Percentiles rank a stretch among this genome's conserved stretches.
Evolutionary conservation across 352 stramenopile genomes (phyloP).

Genomic region (Achlya hypogyna): DNA sequence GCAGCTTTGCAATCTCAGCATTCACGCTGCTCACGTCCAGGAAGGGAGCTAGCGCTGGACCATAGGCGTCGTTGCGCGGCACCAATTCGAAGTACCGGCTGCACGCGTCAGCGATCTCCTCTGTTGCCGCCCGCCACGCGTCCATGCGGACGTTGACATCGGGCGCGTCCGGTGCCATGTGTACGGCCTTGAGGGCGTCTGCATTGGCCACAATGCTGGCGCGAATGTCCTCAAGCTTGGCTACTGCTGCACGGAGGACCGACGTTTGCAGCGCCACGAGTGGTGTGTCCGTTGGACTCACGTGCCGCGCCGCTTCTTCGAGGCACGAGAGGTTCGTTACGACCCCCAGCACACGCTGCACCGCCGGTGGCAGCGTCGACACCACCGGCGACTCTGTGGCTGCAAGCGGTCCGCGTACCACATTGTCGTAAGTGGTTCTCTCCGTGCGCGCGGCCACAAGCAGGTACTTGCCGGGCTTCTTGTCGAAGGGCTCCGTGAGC

Average conservation of each 20-base stretch:
- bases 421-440: slow-evolving; percentile 40
- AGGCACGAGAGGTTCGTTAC: too few relatives aligned
- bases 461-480: slow-evolving; percentile 65
- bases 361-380: slow-evolving; percentile 27
- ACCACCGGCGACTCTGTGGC: slow-evolving; percentile 27
- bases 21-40: slow-evolving; percentile 48
- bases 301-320: too few relatives aligned
- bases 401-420: slow-evolving; percentile 46
- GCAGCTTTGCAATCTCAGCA: slow-evolving; percentile 50
- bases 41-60: slow-evolving; percentile 55
- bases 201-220: slow-evolving; percentile 36
- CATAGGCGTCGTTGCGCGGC: slow-evolving; percentile 52
- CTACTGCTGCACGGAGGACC: too few relatives aligned
- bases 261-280: too few relatives aligned
- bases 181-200: slow-evolving; percentile 37
- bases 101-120: slow-evolving; percentile 59
- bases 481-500: slow-evolving; percentile 37
- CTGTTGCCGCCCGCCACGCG: slow-evolving; percentile 38
- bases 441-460: slow-evolving; percentile 52
- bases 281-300: too few relatives aligned
- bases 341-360: slow-evolving; percentile 44
- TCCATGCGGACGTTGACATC: slow-evolving; percentile 37
- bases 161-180: slow-evolving; percentile 32
- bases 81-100: slow-evolving; percentile 77
- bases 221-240: too few relatives aligned